Evolutionary conservation across 805 yeast species (phyloP), one percentile per base, ranked within the genome.

Genomic region (Torulaspora indica): DNA sequence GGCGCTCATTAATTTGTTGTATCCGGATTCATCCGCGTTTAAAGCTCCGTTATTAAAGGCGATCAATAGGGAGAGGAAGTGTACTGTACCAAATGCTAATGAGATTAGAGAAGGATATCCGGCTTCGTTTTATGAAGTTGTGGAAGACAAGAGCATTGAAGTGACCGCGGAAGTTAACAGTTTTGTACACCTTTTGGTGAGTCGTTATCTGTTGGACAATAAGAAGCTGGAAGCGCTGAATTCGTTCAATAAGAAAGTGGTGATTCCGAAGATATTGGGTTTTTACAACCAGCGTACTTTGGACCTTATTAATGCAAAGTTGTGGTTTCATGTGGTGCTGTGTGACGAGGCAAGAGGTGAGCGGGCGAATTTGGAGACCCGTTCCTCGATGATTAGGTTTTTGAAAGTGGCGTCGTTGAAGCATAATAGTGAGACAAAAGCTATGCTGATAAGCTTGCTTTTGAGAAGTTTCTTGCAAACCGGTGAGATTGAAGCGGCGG

Each of bases 401-500:
- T 73, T 93, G 57, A 81, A 96, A 68, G 83, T 93, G 4, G 89
- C 97, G 3, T 81, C 95, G 14, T 75, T 93, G 53, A 82, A 96
- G 57, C 96, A 91, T 60, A 97, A 93, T 63, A 76, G 77, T 45
- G 98, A 93, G 67, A 88, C 96, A 0, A 85, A 85, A 46, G 96
- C 96, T 4, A 79, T 87, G 52, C 72, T 90, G 43, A 83, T 88
- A 44, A 88, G 95, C n/a, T 72, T 89, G 52, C 74, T 91, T 51
- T 72, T 93, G 61, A 82, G 98, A 67, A 81, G 81, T 61, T 90
- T 85, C 60, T 70, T 90, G 52, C 67, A 80, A 39, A 70, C 81
- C 13, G 90, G 91, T 64, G 95, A 89, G 56, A 79, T 90, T 40
- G 78, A 81, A 49, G 89, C 85, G 63, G 98, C 98, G 0, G 80